Conservation (phyloP, 163 green algal genomes). For the Coccomyxa subellipsoidea region DNA sequence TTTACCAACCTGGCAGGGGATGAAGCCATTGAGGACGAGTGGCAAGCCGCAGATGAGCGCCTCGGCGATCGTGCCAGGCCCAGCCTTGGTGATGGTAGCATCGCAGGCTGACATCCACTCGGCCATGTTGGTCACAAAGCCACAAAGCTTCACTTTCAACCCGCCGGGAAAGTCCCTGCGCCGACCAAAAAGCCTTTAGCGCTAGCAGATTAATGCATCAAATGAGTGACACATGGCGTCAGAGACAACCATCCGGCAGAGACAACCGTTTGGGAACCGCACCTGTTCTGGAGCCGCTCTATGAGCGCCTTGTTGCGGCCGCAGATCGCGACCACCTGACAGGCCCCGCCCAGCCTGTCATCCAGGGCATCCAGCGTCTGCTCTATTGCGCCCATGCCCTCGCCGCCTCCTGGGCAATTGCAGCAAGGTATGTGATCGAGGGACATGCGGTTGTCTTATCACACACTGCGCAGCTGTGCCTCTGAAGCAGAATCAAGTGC, state of each 20-base stretch:
- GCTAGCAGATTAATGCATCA: too few relatives aligned
- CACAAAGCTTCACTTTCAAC: slow-evolving; percentile 59
- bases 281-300: slow-evolving; percentile 40
- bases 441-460: too few relatives aligned
- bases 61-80: slow-evolving; percentile 96
- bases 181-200: too few relatives aligned
- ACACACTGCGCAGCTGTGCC: too few relatives aligned
- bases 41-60: slow-evolving; percentile 92
- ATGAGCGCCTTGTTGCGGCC: slow-evolving; percentile 86
- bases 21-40: slow-evolving; percentile 94
- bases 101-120: slow-evolving; percentile 93
- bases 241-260: too few relatives aligned
- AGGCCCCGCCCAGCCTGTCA: slow-evolving; percentile 22
- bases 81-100: slow-evolving; percentile 73
- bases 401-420: slow-evolving; percentile 87
- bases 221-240: too few relatives aligned
- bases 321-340: slow-evolving; percentile 89
- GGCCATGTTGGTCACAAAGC: slow-evolving; percentile 97
- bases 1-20: slow-evolving; percentile 89
- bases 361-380: slow-evolving; percentile 76
- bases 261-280: too few relatives aligned
- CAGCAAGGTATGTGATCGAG: too few relatives aligned
- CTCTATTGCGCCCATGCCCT: slow-evolving; percentile 96
- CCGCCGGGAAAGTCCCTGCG: slow-evolving; percentile 29
- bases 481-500: too few relatives aligned